These are phyloP conservation scores for Penicillium sp. DNA, from an alignment of 2,329 filamentous ascomycete genomes.

Conservation along the genomic window DNA sequence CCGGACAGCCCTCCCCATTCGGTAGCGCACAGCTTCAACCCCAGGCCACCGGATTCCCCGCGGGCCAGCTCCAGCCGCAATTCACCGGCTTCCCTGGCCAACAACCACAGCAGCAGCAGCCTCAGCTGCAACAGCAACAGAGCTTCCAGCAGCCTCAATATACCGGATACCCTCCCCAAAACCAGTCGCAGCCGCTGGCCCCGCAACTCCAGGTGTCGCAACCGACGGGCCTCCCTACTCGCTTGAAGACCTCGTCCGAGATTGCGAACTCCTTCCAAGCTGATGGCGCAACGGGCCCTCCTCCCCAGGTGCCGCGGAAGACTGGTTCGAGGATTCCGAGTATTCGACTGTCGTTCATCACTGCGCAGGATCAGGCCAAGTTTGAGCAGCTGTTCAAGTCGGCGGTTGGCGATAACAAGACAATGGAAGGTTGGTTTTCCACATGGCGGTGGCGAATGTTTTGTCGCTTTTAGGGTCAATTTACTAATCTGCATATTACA, in stretches of 20 bases:
- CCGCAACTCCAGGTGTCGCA: conserved; percentile 50
- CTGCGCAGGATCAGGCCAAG: conserved; percentile 90
- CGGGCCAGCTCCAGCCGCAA: conserved; percentile 53
- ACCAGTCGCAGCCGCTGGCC: conserved; percentile 30
- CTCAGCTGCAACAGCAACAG: conserved; percentile 50
- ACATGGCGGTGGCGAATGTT: not conserved
- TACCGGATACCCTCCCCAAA: conserved; percentile 60
- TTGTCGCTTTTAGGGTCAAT: not conserved
- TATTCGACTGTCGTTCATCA: conserved; percentile 94
- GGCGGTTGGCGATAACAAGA: conserved; percentile 81
- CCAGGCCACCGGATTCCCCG: conserved; percentile 71
- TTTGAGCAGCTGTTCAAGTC: conserved; percentile 98
- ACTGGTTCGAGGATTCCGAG: conserved; percentile 80
- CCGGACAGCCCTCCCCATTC: conserved; percentile 61
- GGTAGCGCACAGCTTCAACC: conserved; percentile 63
- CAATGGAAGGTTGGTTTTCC: conserved; percentile 70
- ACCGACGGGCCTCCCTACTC: conserved; percentile 55
- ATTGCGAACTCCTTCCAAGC: conserved; percentile 68
- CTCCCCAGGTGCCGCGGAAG: conserved; percentile 68
- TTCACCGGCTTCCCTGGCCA: conserved; percentile 56
- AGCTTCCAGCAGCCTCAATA: conserved; percentile 64
- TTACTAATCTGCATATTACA: conserved; percentile 33
- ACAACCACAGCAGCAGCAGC: conserved; percentile 49
- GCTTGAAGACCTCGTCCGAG: conserved; percentile 68
- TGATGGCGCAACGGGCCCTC: conserved; percentile 49